Base-by-base conservation (phyloP, 305 asterid species). In the Euphrasia arctica region DNA sequence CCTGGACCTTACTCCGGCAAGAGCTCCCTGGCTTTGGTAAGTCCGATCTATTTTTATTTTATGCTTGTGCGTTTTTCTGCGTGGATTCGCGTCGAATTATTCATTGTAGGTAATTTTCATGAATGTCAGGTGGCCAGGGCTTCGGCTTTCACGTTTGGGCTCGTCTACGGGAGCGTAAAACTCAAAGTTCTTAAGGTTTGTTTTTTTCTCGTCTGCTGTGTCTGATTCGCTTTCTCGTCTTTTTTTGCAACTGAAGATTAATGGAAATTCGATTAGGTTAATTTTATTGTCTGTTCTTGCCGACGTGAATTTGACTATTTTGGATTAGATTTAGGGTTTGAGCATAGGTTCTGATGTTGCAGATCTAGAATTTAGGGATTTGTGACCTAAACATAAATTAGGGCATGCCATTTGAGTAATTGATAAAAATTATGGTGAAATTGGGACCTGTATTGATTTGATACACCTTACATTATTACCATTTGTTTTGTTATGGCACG, bases 121-220 rank as follows among this genome's bases (percentile, higher is more conserved):
- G 28, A 73, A 41, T 74, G 25, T 47, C 75, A 91, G 98, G 98
- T 88, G 34, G 98, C 95, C 72, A 91, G 95, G 85, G 90, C 74
- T 58, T 89, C 95, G 47, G 84, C 86, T 45, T 80, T 91, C 77
- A 75, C 97, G 2, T 67, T 82, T 45, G 98, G 98, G 59, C 70
- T 78, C 51, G 86, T 69, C n/a, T 91, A 91, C 34, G 98, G 95
- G 1, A 83, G 68, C 70, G 75, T 87, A 9, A 91, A 91, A 77
- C 89, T 91, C 13, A 91, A 91, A 75, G 42, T 72, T 79, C 89
- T 91, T 41, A 82, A 78, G 95, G 98, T 88, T 48, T 48, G 25
- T 51, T 0, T n/a, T 14, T 15, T 54, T 42, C 27, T 49, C 5
- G 10, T 8, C n/a, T 6, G 54, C 11, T 36, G 1, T 49, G 18